Evolutionary conservation across 2,329 filamentous ascomycete species (phyloP), one percentile per base, ranked within the genome.

Genomic region (Trichoderma endophyticum): DNA sequence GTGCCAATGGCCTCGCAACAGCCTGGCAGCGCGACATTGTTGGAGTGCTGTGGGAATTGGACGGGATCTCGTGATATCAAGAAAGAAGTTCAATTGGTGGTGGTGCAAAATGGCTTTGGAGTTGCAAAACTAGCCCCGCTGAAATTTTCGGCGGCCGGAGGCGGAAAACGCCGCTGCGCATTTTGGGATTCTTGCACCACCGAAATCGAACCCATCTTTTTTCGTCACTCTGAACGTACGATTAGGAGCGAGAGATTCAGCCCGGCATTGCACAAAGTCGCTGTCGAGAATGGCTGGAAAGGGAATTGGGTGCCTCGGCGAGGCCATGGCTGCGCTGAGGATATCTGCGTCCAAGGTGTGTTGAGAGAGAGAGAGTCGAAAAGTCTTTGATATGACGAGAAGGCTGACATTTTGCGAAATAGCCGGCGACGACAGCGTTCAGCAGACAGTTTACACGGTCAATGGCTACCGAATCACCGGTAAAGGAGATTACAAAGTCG

Each of bases 1-100:
- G 83, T 75, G 86, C 80, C 75, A 90, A 81, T 74, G 89, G 88
- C 82, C 88, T 83, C 72, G 83, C 83, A 79, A 87, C 86, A 83
- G 86, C 88, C 80, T 87, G 87, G 79, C 87, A 88, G 80, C 84
- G 84, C 80, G 89, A 87, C 89, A 91, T 91, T 34, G 78, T 28
- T 60, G 14, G n/a, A n/a, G n/a, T n/a, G n/a, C n/a, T n/a, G n/a
- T 12, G 39, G 21, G 7, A 51, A 60, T 24, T 18, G 26, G 32
- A 30, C 18, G 21, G 8, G 15, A 8, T 14, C 12, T 28, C 34
- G 28, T 26, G 18, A 30, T 61, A 7, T 24, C 57, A 12, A 39
- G 15, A 26, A 5, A 18, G 62, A 72, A 30, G 54, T 24, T 24
- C 48, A 54, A 24, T 26, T 72, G 65, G 72, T 67, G 61, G 67